A percentile compares a stretch with the other conserved stretches of the same genome.
Conservation (phyloP, 2,329 filamentous ascomycete genomes). For the Trichoderma endophyticum region DNA sequence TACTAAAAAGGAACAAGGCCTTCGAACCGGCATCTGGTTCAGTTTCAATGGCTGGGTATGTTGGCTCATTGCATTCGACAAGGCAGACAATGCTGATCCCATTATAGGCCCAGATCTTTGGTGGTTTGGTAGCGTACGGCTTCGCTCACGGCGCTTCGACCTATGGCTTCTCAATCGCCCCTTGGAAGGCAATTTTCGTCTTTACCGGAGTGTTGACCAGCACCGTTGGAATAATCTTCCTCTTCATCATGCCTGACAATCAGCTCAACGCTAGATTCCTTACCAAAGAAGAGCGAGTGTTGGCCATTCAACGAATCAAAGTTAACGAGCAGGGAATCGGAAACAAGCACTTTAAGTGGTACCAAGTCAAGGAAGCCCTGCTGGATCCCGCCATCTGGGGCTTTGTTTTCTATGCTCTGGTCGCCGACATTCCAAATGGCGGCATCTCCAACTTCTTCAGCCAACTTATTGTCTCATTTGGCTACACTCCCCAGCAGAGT, state of each 20-base stretch:
- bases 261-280: conserved; percentile 19
- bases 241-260: conserved; percentile 18
- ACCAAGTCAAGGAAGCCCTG: conserved; percentile 47
- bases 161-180: conserved; percentile 16
- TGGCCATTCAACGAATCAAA: conserved; percentile 46
- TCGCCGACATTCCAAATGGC: conserved; percentile 19
- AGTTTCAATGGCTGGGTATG: conserved; percentile 19
- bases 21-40: conserved; percentile 17
- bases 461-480: conserved; percentile 51
- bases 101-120: conserved; percentile 16
- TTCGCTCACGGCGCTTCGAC: conserved; percentile 14
- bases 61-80: background rate
- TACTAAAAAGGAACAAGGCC: conserved; percentile 16
- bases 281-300: conserved; percentile 12
- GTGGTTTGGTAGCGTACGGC: conserved; percentile 18
- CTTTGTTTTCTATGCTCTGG: conserved; percentile 11
- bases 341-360: conserved; percentile 64
- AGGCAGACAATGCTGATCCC: background rate
- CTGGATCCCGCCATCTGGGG: conserved; percentile 16
- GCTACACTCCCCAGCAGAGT: conserved; percentile 60
- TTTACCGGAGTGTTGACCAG: conserved; percentile 17
- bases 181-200: conserved; percentile 20
- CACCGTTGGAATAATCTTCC: conserved; percentile 10
- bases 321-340: conserved; percentile 65
- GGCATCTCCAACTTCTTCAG: conserved; percentile 37